Conservation (phyloP, 1,284 basidiomycete species). For the Naganishia albida region DNA sequence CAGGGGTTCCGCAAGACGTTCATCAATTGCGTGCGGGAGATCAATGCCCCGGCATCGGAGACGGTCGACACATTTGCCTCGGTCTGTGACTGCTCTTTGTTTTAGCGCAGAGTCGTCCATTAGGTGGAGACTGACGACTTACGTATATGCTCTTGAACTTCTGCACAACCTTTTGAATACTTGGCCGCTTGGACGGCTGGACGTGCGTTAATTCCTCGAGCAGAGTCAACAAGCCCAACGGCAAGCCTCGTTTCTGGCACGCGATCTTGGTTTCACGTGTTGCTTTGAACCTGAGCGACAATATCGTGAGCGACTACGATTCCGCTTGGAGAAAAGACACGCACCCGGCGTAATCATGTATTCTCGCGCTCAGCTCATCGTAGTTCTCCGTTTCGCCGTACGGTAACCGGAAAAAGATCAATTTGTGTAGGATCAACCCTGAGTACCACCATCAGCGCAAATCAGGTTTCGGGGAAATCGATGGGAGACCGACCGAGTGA, state of each 20-base stretch:
- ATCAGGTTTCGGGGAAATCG: neutral
- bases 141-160: constrained; percentile 15
- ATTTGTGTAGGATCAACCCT: constrained; percentile 86
- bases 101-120: no score
- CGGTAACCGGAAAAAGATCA: constrained; percentile 82
- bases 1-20: neutral
- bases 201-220: constrained; percentile 71
- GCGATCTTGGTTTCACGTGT: constrained; percentile 58
- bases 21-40: constrained; percentile 1
- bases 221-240: constrained; percentile 67
- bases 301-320: neutral
- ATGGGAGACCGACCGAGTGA: constrained; percentile 55
- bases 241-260: constrained; percentile 69
- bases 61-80: neutral
- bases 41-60: neutral
- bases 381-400: constrained; percentile 67
- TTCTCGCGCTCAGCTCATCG: constrained; percentile 68
- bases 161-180: constrained; percentile 65
- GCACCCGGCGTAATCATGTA: constrained; percentile 72
- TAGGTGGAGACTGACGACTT: no score
- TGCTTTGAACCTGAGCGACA: constrained; percentile 62
- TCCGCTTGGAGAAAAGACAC: constrained; percentile 35
- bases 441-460: neutral
- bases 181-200: constrained; percentile 64
- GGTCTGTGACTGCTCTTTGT: constrained; percentile 13